These are phyloP conservation scores for Wickerhamomyces canadensis DNA, from an alignment of 805 yeast species.

Conservation along the genomic window DNA sequence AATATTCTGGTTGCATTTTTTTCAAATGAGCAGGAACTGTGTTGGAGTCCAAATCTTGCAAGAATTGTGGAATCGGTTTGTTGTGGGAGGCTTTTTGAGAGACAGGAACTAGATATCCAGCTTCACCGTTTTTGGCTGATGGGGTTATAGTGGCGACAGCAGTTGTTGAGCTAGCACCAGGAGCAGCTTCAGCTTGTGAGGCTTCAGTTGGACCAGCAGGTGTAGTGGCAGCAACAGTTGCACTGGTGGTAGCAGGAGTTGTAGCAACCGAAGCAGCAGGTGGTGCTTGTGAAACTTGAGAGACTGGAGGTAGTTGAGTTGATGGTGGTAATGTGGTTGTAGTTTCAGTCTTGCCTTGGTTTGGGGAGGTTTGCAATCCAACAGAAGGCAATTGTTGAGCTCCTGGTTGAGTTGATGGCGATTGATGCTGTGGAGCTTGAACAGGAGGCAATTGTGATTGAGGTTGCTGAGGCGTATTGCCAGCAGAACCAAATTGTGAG, in stretches of 20 bases:
- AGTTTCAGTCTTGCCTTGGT: conserved; percentile 26
- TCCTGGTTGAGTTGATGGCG: conserved; percentile 22
- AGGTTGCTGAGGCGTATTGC: conserved; percentile 28
- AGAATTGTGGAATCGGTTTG: conserved; percentile 77
- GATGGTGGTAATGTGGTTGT: conserved; percentile 11
- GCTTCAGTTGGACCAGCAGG: conserved; percentile 14
- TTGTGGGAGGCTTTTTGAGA: conserved; percentile 43
- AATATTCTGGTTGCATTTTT: conserved; percentile 80
- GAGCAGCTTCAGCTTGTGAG: conserved; percentile 5
- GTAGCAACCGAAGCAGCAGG: conserved; percentile 19
- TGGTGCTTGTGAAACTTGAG: conserved; percentile 11
- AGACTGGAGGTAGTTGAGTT: conserved; percentile 16
- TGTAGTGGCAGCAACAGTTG: conserved; percentile 12
- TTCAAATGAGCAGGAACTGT: conserved; percentile 71
- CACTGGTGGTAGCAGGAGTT: conserved; percentile 10
- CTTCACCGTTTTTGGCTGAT: conserved; percentile 18
- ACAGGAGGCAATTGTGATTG: conserved; percentile 31
- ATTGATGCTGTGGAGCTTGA: conserved; percentile 26
- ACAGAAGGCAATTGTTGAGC: conserved; percentile 23
- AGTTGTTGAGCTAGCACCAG: conserved; percentile 14
- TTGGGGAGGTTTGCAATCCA: conserved; percentile 20
- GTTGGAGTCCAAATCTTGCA: conserved; percentile 73
- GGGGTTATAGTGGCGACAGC: conserved; percentile 16
- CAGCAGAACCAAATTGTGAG: conserved; percentile 12
- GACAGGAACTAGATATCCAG: conserved; percentile 33